Evolutionary conservation across 495 filamentous ascomycete species (phyloP), one percentile per base, ranked within the genome.

Genomic region (Penicillium paxilli): DNA sequence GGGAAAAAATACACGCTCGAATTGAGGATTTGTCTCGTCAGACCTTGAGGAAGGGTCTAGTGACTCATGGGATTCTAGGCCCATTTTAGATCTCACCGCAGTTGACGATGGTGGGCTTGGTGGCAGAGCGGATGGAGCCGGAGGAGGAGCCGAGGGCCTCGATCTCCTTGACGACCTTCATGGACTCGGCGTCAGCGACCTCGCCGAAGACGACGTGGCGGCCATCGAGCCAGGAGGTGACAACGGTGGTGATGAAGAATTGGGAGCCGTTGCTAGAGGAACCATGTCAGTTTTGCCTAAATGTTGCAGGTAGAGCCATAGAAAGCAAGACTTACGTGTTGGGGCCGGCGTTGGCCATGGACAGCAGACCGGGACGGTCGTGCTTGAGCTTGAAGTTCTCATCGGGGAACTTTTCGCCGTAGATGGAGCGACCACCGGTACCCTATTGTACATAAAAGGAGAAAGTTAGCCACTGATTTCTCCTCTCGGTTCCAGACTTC

Each of bases 201-300:
- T 98, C 88, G 57, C 94, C 94, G 73, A 98, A 99, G 52, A 99
- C 94, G 51, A 99, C 94, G 77, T 99, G 94, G 80, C 98, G 98
- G 61, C 87, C 85, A 68, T 98, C 91, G 49, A 99, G 85, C 80
- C 97, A 95, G 24, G 87, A 86, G 37, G 94, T 99, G 22, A 83
- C 77, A 57, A 95, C 88, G 26, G 95, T 98, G 52, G 94, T 99
- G 69, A 99, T 77, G 83, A 98, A 99, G 85, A 99, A 99, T 72
- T 98, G 95, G 54, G 87, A 92, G 63, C 95, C 94, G 71, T 98
- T 99, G 73, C 94, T 97, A 54, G 5, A 60, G 16, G 22, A 37
- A 25, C 21, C 17, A 12, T 14, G 35, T 50, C 16, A 52, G 49
- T 10, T 17, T 24, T 11, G 8, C 12, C 14, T 2, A 14, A 16